Base-by-base conservation (phyloP, 164 flowering plant genomes). In the Magnolia officinalis region DNA sequence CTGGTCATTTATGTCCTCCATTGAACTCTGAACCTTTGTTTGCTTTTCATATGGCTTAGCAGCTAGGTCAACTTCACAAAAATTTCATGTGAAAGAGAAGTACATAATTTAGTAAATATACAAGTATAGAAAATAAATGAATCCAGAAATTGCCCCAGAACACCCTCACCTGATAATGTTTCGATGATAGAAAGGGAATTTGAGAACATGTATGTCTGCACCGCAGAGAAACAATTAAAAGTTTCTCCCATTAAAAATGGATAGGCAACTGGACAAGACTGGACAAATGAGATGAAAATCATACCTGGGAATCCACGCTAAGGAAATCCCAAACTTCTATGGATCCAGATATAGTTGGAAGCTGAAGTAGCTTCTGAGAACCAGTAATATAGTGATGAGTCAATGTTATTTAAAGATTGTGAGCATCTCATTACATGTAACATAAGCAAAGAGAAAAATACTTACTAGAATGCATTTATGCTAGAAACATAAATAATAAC, bases 271-370 rank as follows among this genome's bases (percentile, higher is more conserved):
- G 16, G 24, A 50, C 13, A 64, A 67, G 45, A 26, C 23, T 20
- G 18, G 13, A 19, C 24, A 37, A 24, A 70, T 50, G 45, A 71
- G 52, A 37, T 29, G 69, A 61, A 77, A 50, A 29, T n/a, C 74
- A 78, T 78, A 96, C 99, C 99, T 96, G 98, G 67, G 99, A 96
- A 84, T 96, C 99, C 74, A 96, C 97, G 80, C 98, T 93, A 71
- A 96, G 92, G 82, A 96, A 96, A 86, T 96, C 99, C 99, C 99
- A 96, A 78, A 96, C 98, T 85, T 96, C 99, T 78, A 96, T 92
- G 21, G 97, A 93, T 71, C 90, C 88, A 13, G 98, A 92, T 83
- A 96, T 58, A 70, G 84, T 90, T 63, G 99, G 99, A 78, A 96
- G 92, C 79, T 88, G 93, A 86, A 96, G 82, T 68, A 96, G 92